Percentiles rank a stretch among this genome's conserved stretches.
These are phyloP conservation scores for Hymenoscyphus scutula DNA, from an alignment of 2,329 filamentous ascomycete species.

Conservation along the genomic window DNA sequence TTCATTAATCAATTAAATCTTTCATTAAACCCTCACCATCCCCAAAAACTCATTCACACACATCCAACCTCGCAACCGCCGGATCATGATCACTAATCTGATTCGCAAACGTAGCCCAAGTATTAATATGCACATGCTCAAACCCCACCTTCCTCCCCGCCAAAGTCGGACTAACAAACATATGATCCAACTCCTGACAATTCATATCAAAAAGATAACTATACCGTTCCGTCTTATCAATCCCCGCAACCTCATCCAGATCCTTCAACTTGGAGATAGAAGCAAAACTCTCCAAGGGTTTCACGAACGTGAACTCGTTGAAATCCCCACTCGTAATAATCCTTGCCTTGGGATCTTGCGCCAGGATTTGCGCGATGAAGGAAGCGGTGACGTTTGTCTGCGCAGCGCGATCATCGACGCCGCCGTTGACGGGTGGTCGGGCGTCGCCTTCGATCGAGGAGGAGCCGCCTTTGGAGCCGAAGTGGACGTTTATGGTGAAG, in stretches of 20 bases:
- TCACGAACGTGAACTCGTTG: conserved; percentile 67
- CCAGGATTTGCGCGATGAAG: conserved; percentile 58
- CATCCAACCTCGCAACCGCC: conserved; percentile 59
- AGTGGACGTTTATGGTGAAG: conserved; percentile 72
- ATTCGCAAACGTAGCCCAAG: conserved; percentile 58
- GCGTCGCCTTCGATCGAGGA: conserved; percentile 63
- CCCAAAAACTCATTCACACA: conserved; percentile 49
- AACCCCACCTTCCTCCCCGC: conserved; percentile 44
- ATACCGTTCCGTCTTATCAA: conserved; percentile 59
- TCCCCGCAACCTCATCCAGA: conserved; percentile 57
- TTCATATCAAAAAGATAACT: conserved; percentile 71
- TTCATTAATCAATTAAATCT: too few species aligned
- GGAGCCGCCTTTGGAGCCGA: conserved; percentile 63
- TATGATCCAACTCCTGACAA: conserved; percentile 68
- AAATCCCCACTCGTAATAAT: conserved; percentile 66
- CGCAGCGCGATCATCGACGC: conserved; percentile 52
- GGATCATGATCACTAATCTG: conserved; percentile 69
- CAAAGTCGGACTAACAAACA: conserved; percentile 54
- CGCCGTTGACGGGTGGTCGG: conserved; percentile 64
- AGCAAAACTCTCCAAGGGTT: conserved; percentile 55
- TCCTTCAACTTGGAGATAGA: conserved; percentile 55
- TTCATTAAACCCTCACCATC: too few species aligned
- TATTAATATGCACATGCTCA: conserved; percentile 70
- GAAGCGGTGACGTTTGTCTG: conserved; percentile 59
- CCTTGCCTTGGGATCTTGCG: conserved; percentile 52